phyloP scores from a whole-genome alignment of 2,329 filamentous ascomycete species.

The Huntiella savannae region DNA sequence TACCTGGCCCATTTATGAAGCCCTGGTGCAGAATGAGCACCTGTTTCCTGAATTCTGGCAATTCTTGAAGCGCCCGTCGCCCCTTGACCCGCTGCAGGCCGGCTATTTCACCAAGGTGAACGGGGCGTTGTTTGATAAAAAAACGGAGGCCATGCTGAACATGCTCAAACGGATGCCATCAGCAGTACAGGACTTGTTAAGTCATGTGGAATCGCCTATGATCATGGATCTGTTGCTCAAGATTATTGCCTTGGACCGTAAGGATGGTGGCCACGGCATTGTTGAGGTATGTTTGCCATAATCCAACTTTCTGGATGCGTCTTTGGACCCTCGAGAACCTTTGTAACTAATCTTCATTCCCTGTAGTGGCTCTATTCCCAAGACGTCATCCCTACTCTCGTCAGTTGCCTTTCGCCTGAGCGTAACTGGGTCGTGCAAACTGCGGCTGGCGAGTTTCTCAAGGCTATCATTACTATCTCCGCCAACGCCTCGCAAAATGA shows the following conservation, averaged over 20 bases:
- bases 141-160: slow-evolving; percentile 90
- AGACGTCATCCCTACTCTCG: slow-evolving; percentile 66
- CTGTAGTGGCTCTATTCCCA: slow-evolving; percentile 76
- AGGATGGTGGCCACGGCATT: slow-evolving; percentile 75
- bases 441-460: slow-evolving; percentile 90
- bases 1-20: slow-evolving; percentile 91
- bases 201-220: slow-evolving; percentile 93
- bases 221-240: slow-evolving; percentile 95
- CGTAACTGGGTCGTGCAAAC: slow-evolving; percentile 84
- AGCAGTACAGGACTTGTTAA: slow-evolving; percentile 67
- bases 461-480: slow-evolving; percentile 96
- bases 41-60: slow-evolving; percentile 75
- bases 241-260: slow-evolving; percentile 89
- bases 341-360: background rate
- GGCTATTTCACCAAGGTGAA: slow-evolving; percentile 99
- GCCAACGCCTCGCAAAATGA: slow-evolving; percentile 96
- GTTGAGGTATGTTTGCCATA: slow-evolving; percentile 57
- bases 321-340: no score
- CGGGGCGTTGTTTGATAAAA: slow-evolving; percentile 91
- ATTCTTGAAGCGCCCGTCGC: slow-evolving; percentile 66
- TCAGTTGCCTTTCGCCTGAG: slow-evolving; percentile 71
- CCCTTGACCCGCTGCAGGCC: slow-evolving; percentile 80
- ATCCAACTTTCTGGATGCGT: background rate
- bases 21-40: slow-evolving; percentile 65
- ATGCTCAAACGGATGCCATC: slow-evolving; percentile 71